Base-by-base conservation (phyloP, 2,329 filamentous ascomycete species). In the Stagonosporopsis cucurbitacearum region DNA sequence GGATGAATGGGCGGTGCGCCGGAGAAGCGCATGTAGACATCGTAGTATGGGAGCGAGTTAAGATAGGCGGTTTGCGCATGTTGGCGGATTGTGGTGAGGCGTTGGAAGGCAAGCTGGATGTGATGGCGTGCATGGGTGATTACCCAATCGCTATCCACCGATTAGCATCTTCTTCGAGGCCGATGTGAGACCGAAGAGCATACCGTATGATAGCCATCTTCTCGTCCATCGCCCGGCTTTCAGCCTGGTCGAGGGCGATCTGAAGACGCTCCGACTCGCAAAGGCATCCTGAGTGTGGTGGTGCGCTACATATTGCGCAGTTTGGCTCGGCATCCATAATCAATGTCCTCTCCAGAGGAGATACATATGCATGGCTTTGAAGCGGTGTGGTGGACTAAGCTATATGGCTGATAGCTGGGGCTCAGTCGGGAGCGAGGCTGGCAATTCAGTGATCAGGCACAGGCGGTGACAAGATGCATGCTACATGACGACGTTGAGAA, bases 11-110 rank as follows among this genome's bases (percentile, higher is more conserved):
- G 79, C 9, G 79, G 78, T 32, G 75, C 68, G 36, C 78, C 78
- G 6, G 72, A 75, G 62, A 78, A 80, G 50, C 77, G 77, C 62
- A 77, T 74, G 67, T 79, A 81, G 37, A 81, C 64, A 45, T 75
- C 75, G 69, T 80, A 80, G 67, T 76, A 78, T 6, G 79, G 79
- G 2, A 80, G 69, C 1, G 77, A 77, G 37, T 73, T 68, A 15
- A 81, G 75, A 54, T 80, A 79, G 41, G 74, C 71, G 15, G 72
- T 65, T 51, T 80, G 77, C 20, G 76, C 73, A 46, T 74, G 67
- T 51, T 78, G 74, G 54, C 78, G 76, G 42, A 71, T 71, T 28
- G 72, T 68, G 13, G 71, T 75, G 44, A 79, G 69, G 12, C 72
- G 67, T 44, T 78, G 71, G 67, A 79, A 81, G 32, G 76, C 77